phyloP scores from a whole-genome alignment of 169 alveolate genomes.

The Besnoitia besnoiti region DNA sequence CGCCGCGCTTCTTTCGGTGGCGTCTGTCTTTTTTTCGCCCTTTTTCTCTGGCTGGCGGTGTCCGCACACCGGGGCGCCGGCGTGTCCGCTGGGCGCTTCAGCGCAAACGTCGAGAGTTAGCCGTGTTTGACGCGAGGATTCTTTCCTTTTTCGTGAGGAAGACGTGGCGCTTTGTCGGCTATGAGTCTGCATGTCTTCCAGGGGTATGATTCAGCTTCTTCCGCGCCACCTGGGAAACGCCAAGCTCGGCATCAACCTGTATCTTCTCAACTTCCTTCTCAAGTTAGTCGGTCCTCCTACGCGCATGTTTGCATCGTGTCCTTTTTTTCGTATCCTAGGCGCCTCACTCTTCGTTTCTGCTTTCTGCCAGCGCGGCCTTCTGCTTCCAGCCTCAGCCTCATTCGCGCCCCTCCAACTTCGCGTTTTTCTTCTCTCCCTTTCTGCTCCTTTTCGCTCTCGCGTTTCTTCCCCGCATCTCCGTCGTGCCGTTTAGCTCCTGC shows the following conservation, averaged over 20 bases:
- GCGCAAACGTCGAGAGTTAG: too few species aligned
- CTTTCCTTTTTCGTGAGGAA: neutral
- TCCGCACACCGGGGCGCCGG: too few species aligned
- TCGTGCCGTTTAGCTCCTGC: too few species aligned
- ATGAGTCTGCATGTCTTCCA: neutral
- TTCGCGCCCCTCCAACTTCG: neutral
- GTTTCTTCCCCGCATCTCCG: too few species aligned
- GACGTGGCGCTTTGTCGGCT: neutral
- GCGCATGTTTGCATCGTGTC: neutral
- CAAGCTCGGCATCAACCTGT: neutral
- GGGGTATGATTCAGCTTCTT: constrained; percentile 41
- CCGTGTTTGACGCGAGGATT: neutral
- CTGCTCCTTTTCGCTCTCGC: neutral
- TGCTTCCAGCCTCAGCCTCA: neutral
- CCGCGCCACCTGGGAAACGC: constrained; percentile 25
- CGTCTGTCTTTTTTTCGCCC: neutral
- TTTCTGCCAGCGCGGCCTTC: neutral
- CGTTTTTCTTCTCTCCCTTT: neutral
- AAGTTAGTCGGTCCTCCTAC: neutral
- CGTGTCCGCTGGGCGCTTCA: too few species aligned
- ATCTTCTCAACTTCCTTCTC: constrained; percentile 26
- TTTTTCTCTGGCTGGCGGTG: neutral
- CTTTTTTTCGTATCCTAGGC: neutral
- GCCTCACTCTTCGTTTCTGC: neutral
- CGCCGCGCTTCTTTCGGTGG: too few species aligned